Conservation (phyloP, 139 green algal species). For the Zygnema circumcarinatum region DNA sequence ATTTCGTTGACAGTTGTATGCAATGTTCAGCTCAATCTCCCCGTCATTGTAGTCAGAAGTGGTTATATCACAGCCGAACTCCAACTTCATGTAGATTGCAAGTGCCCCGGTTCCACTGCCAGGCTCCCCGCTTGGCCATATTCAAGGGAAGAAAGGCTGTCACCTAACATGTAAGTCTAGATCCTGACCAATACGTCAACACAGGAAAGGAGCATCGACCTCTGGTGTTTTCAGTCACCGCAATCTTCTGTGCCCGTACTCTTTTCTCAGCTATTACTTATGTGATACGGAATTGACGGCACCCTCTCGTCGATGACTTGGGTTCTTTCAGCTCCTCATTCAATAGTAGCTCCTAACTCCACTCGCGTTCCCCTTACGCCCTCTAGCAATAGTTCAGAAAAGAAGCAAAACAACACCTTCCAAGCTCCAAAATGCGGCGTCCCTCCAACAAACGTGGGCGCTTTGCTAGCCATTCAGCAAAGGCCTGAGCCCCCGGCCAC, state of each 20-base stretch:
- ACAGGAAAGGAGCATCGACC: too few species aligned
- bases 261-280: too few species aligned
- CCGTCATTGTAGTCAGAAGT: slow-evolving; percentile 59
- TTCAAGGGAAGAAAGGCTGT: neutral
- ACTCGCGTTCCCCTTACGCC: too few species aligned
- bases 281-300: too few species aligned
- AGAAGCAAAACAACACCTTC: too few species aligned
- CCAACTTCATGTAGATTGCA: slow-evolving; percentile 45
- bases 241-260: too few species aligned
- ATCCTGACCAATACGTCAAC: too few species aligned
- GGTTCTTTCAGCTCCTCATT: too few species aligned
- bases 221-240: too few species aligned
- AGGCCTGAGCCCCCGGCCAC: slow-evolving; percentile 39
- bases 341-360: too few species aligned
- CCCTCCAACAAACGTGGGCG: slow-evolving; percentile 19
- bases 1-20: slow-evolving; percentile 45
- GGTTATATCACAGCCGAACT: slow-evolving; percentile 44
- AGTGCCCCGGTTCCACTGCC: slow-evolving; percentile 55
- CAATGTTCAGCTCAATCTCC: slow-evolving; percentile 58
- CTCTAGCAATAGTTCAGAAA: too few species aligned
- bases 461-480: slow-evolving; percentile 50
- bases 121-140: neutral
- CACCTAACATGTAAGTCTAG: neutral
- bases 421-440: slow-evolving; percentile 42
- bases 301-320: too few species aligned